phyloP scores from a whole-genome alignment of 2,329 filamentous ascomycete genomes.

The Harringtonia aguacate region DNA sequence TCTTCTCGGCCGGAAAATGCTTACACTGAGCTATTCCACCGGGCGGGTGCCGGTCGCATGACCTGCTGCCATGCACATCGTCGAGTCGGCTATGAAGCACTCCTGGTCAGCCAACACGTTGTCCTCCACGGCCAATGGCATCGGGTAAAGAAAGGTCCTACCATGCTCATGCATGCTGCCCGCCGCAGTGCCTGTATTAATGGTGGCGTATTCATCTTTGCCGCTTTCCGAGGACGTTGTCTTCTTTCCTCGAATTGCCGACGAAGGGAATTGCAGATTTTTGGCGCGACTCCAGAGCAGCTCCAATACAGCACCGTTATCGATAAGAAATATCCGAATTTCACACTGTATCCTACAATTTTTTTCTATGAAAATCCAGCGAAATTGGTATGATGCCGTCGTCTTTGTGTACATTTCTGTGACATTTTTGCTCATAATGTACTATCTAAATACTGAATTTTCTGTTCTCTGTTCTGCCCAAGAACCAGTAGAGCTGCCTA shows the following conservation, averaged over 20 bases:
- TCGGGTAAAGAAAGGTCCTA: background rate
- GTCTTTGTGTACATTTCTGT: too few relatives aligned
- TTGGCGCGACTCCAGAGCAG: constrained; percentile 7
- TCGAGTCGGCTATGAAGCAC: constrained; percentile 1
- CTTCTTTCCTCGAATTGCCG: background rate
- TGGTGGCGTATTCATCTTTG: constrained; percentile 23
- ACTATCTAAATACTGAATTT: too few relatives aligned
- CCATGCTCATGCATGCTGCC: constrained; percentile 12
- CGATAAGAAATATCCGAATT: constrained; percentile 12
- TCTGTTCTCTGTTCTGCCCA: too few relatives aligned
- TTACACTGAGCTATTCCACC: constrained; percentile 10
- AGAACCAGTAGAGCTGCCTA: too few relatives aligned
- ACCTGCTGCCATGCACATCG: constrained; percentile 8
- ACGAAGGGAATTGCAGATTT: constrained; percentile 6
- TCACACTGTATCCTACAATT: background rate
- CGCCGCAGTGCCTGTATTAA: constrained; percentile 25
- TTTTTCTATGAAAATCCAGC: background rate
- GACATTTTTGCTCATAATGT: too few relatives aligned
- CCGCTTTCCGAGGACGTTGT: background rate
- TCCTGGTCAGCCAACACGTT: background rate
- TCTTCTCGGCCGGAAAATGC: background rate
- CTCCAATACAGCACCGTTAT: constrained; percentile 12
- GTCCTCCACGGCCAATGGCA: too few relatives aligned
- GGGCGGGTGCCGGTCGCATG: constrained; percentile 6
- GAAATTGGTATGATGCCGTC: too few relatives aligned